Evolutionary conservation across 106 monocot species (phyloP).

Genomic region (Vanilla planifolia): DNA sequence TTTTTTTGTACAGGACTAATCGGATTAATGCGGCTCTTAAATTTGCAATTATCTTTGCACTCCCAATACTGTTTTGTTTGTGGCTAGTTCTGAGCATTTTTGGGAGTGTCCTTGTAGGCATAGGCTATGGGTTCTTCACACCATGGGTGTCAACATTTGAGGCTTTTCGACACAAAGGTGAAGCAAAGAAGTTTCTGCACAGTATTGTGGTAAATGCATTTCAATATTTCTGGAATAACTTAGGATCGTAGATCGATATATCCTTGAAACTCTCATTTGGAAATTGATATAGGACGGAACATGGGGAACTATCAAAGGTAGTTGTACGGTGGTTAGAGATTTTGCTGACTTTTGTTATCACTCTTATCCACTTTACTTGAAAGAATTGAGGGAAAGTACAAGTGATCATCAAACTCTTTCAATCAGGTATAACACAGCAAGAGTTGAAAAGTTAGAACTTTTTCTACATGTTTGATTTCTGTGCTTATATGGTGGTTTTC

Average conservation of each 20-base stretch:
- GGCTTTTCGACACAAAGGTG: constrained; percentile 51
- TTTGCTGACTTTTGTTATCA: constrained; percentile 79
- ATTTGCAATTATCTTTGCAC: constrained; percentile 41
- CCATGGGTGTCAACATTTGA: constrained; percentile 85
- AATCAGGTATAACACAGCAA: constrained; percentile 60
- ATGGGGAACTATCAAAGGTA: constrained; percentile 84
- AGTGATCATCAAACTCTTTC: constrained; percentile 23
- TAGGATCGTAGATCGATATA: background rate
- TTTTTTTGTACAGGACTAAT: constrained; percentile 51
- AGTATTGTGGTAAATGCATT: constrained; percentile 46
- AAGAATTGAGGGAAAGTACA: constrained; percentile 51
- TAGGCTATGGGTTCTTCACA: constrained; percentile 76
- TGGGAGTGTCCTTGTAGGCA: constrained; percentile 59
- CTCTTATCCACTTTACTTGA: constrained; percentile 63
- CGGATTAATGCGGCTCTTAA: constrained; percentile 50
- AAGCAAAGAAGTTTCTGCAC: constrained; percentile 48
- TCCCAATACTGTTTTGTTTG: constrained; percentile 49
- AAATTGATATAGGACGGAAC: constrained; percentile 80
- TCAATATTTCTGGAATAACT: background rate
- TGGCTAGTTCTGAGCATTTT: constrained; percentile 60
- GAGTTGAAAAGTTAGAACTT: too few relatives aligned
- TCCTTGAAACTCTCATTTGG: background rate
- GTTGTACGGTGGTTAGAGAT: constrained; percentile 86
- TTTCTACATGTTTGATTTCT: too few relatives aligned
- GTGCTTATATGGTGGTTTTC: too few relatives aligned